phyloP scores from a whole-genome alignment of 139 green algal genomes.

The Monoraphidium neglectum region DNA sequence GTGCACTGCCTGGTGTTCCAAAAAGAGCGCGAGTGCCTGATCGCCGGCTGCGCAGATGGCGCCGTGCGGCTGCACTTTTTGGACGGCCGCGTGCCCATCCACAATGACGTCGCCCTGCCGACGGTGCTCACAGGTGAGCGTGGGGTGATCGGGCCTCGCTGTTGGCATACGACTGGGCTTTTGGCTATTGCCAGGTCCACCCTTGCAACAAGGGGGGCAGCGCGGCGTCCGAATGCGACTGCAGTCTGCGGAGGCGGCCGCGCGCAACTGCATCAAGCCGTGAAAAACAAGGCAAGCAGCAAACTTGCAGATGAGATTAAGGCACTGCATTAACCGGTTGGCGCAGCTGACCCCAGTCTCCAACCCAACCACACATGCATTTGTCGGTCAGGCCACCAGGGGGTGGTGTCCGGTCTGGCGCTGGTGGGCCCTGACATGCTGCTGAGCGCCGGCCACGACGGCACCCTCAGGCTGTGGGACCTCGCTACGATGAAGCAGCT shows the following conservation, averaged over 20 bases:
- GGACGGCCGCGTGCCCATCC: constrained; percentile 34
- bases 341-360: background rate
- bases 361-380: background rate
- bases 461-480: constrained; percentile 69
- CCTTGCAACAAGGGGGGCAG: no score
- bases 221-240: no score
- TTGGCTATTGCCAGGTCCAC: no score
- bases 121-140: background rate
- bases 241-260: no score
- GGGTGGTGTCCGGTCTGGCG: constrained; percentile 46
- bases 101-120: constrained; percentile 35
- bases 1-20: constrained; percentile 57
- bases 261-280: no score
- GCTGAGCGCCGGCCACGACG: constrained; percentile 50
- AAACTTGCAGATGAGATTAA: no score
- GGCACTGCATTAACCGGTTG: no score
- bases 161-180: no score
- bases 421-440: constrained; percentile 51
- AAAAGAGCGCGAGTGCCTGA: constrained; percentile 50
- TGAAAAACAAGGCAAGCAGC: no score
- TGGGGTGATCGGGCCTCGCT: no score
- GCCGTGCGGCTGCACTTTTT: constrained; percentile 62
- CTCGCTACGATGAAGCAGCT: constrained; percentile 67
- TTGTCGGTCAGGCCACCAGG: background rate
- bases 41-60: constrained; percentile 59